Evolutionary conservation across 257 asterid genomes (phyloP), one percentile per base, ranked within the genome.

Genomic region (Solanum piurae): DNA sequence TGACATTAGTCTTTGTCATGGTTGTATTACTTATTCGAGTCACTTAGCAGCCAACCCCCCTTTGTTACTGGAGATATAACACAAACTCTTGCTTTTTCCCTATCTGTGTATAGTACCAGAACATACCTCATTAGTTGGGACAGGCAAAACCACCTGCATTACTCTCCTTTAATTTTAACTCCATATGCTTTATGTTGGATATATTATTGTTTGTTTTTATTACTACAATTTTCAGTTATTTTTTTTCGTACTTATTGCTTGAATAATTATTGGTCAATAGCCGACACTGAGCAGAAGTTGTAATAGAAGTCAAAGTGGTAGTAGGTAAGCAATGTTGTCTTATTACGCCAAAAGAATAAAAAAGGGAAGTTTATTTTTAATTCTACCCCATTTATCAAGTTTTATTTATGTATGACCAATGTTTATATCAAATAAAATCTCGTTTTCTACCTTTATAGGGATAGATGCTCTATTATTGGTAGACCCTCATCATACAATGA

Each of bases 11-110:
- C 77, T 96, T 96, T 89, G 76, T 96, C 37, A 95, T 97, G 98
- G 99, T 96, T 10, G 96, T 95, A 25, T 91, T 96, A 27, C 98
- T 96, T 76, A 95, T 96, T 88, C 99, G 98, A 20, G 94, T 96
- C 62, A 93, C 98, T 34, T 95, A 91, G 90, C 18, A 27, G 42
- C 6, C 29, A 34, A 8, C 85, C 20, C 36, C 36, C 29, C 69
- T 46, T 9, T 80, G 85, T 49, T 29, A 29, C 12, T 29, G 69
- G 29, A 80, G 42, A 82, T 82, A 3, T 29, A 7, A 49, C 20
- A 44, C 62, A 8, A 79, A 27, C 23, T 29, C 40, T 79, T n/a
- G 13, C 5, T 6, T 40, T 77, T 55, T 18, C 12, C 12, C 27
- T 31, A 8, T 27, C 18, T 33, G 12, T 82, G 69, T 82, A 10